phyloP scores from a whole-genome alignment of 805 yeast genomes.

The Kuraishia ogatae region DNA sequence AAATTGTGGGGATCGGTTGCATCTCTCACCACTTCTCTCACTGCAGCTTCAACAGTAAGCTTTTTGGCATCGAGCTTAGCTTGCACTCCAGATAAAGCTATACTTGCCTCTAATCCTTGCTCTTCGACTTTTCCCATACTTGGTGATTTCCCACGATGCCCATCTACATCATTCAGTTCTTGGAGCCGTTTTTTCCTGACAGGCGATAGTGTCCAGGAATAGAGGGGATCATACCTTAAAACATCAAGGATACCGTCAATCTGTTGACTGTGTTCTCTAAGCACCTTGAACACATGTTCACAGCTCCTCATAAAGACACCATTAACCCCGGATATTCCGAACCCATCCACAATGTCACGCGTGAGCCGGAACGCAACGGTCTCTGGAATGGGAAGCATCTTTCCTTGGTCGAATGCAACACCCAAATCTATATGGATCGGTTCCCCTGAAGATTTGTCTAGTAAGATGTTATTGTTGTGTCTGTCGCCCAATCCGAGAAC shows the following conservation, averaged over 20 bases:
- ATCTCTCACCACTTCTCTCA: conserved; percentile 69
- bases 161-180: neutral
- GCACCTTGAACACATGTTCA: conserved; percentile 61
- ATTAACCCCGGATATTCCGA: conserved; percentile 79
- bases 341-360: conserved; percentile 83
- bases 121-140: conserved; percentile 15
- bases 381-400: conserved; percentile 77
- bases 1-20: conserved; percentile 65
- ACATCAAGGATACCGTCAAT: conserved; percentile 81
- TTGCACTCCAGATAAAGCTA: conserved; percentile 67
- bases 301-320: conserved; percentile 72
- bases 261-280: conserved; percentile 57
- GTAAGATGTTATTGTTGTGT: conserved; percentile 80
- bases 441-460: conserved; percentile 81
- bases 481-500: conserved; percentile 92
- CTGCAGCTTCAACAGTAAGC: conserved; percentile 75
- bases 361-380: conserved; percentile 90
- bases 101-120: conserved; percentile 64
- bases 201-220: conserved; percentile 86
- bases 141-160: neutral
- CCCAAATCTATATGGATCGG: conserved; percentile 96
- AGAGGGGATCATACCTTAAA: conserved; percentile 84
- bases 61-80: conserved; percentile 60
- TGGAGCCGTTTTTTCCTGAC: conserved; percentile 39
- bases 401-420: conserved; percentile 94